Evolutionary conservation across 192 early-diverging fungal genomes (phyloP).

Genomic region (Coemansia sp.): DNA sequence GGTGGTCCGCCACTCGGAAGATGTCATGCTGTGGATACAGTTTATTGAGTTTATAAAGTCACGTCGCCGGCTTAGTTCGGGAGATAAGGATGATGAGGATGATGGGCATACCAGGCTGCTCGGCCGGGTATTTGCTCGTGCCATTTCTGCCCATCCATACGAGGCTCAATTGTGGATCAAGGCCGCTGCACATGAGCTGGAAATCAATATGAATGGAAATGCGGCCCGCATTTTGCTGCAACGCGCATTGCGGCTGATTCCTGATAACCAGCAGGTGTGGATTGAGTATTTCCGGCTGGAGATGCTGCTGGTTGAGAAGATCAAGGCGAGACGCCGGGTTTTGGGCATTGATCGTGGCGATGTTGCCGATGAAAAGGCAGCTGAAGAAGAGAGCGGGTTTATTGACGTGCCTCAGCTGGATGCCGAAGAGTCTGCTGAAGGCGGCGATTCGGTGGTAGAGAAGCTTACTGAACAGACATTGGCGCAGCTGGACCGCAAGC

Average conservation of each 20-base stretch:
- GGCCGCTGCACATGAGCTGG: constrained; percentile 87
- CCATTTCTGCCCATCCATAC: constrained; percentile 82
- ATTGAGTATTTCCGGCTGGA: constrained; percentile 93
- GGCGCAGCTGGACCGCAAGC: constrained; percentile 14
- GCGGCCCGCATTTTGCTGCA: constrained; percentile 80
- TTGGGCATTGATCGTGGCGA: constrained; percentile 63
- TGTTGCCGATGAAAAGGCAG: constrained; percentile 27
- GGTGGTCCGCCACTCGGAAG: constrained; percentile 74
- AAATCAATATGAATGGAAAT: constrained; percentile 74
- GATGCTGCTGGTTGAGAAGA: constrained; percentile 81
- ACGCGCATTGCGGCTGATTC: constrained; percentile 80
- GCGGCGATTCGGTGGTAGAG: constrained; percentile 40
- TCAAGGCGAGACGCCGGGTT: constrained; percentile 74
- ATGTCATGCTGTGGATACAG: constrained; percentile 83
- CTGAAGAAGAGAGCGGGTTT: constrained; percentile 43
- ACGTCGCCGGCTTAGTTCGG: constrained; percentile 29
- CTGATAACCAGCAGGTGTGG: constrained; percentile 72
- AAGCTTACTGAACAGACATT: constrained; percentile 46
- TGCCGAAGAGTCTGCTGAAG: constrained; percentile 46
- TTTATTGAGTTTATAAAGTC: constrained; percentile 82
- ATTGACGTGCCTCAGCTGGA: constrained; percentile 59
- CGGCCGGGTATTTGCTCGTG: constrained; percentile 73
- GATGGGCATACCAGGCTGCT: constrained; percentile 56
- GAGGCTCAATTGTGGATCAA: constrained; percentile 86
- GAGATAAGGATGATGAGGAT: constrained; percentile 11